These are phyloP conservation scores for Gymnopilus junonius DNA, from an alignment of 768 basidiomycete species.

Conservation along the genomic window DNA sequence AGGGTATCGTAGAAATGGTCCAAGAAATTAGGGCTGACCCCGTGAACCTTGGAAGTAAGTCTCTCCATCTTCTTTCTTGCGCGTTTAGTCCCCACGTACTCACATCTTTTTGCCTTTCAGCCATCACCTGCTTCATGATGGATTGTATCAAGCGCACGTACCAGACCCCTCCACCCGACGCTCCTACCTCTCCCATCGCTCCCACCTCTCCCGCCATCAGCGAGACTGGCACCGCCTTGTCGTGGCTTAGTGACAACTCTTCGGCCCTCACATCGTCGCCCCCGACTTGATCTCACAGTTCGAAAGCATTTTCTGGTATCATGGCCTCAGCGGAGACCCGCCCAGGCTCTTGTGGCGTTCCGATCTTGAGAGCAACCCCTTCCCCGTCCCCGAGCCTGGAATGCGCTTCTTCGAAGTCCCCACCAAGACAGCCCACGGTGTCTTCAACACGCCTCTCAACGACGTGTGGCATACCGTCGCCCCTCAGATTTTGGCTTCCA, in stretches of 20 bases:
- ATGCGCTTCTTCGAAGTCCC: constrained; percentile 22
- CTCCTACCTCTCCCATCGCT: constrained; percentile 14
- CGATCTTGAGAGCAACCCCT: constrained; percentile 32
- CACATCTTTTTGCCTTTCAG: constrained; percentile 29
- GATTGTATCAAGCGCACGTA: constrained; percentile 21
- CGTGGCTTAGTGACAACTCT: constrained; percentile 17
- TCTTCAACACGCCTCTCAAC: constrained; percentile 38
- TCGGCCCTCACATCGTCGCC: constrained; percentile 26
- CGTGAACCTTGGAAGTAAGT: constrained; percentile 23
- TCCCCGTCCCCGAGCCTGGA: constrained; percentile 25
- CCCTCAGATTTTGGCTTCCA: constrained; percentile 28
- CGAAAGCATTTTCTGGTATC: constrained; percentile 33
- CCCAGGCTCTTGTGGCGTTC: constrained; percentile 40
- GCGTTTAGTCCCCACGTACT: constrained; percentile 29
- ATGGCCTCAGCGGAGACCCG: constrained; percentile 38
- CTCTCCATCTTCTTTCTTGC: constrained; percentile 28
- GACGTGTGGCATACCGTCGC: constrained; percentile 35
- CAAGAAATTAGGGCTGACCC: constrained; percentile 28
- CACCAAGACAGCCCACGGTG: constrained; percentile 35
- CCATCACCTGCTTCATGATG: constrained; percentile 30
- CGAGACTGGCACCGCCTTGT: constrained; percentile 15
- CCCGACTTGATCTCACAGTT: constrained; percentile 31
- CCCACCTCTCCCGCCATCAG: too few species aligned
- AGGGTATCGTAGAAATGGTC: constrained; percentile 22
- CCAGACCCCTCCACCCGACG: constrained; percentile 9